Base-by-base conservation (phyloP, 2,329 filamentous ascomycete genomes). In the Calonectria crousiana region DNA sequence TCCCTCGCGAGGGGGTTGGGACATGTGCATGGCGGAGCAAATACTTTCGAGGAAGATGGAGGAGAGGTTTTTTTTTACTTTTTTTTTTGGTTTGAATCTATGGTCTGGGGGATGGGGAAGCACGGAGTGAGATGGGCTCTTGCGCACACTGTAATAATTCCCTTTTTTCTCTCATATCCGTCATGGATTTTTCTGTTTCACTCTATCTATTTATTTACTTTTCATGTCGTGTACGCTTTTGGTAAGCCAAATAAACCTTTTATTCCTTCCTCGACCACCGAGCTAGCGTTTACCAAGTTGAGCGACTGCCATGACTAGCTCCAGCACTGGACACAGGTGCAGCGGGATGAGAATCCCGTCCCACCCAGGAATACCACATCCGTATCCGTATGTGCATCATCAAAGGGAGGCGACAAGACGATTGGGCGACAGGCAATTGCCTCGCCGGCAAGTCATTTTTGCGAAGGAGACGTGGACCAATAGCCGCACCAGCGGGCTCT, bases 91-190 rank as follows among this genome's bases (percentile, higher is more conserved):
- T 78, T 79, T 77, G 80, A 79, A 79, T 82, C 78, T 73, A 69
- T 68, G 72, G 77, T 77, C 73, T 75, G 62, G 74, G 76, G 60
- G 72, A 73, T 36, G 74, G 74, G 70, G 78, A 77, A 71, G 76
- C 66, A 77, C 49, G 76, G 76, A 78, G 77, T 77, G 75, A 76
- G 69, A 69, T 78, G 77, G 78, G 80, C 83, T 84, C 82, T 85
- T 86, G 81, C 85, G 84, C 84, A 87, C 67, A 79, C 77, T 88
- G 86, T 88, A 88, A 87, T 88, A 88, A 84, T 85, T 84, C 84
- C 85, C 81, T 83, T 83, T 83, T 83, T 83, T 69, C 65, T 68
- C 66, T 58, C 52, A 60, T 83, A 81, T 81, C 83, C 80, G 75
- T 75, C 60, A 62, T 62, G 67, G 67, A 58, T 78, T 75, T 75